Percentiles rank a stretch among this genome's conserved stretches.
These are phyloP conservation scores for Aspergillus panamensis DNA, from an alignment of 495 filamentous ascomycete species.

Conservation along the genomic window DNA sequence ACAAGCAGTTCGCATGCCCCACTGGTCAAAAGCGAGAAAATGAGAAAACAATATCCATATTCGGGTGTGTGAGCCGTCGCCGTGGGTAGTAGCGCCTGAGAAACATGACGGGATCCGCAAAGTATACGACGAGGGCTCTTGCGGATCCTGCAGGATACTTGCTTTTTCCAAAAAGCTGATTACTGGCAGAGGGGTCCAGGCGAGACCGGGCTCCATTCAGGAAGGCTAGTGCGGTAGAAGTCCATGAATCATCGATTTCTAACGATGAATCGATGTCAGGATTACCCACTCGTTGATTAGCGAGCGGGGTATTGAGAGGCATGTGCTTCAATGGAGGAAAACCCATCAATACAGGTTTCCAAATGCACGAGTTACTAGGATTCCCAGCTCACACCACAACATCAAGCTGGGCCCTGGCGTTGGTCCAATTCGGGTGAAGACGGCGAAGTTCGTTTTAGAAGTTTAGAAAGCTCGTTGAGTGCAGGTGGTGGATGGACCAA, in stretches of 20 bases:
- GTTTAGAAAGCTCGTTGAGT: neutral
- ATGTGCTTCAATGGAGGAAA: neutral
- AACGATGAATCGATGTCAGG: neutral
- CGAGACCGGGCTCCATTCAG: slow-evolving; percentile 15
- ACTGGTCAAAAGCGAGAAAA: slow-evolving; percentile 9
- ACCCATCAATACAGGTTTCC: neutral
- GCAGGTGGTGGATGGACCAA: neutral
- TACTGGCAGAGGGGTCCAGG: slow-evolving; percentile 8
- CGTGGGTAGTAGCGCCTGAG: slow-evolving; percentile 4
- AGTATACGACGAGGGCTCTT: slow-evolving; percentile 9
- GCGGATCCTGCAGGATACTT: slow-evolving; percentile 14
- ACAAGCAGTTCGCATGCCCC: slow-evolving; percentile 18
- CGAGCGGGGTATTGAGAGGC: slow-evolving; percentile 8
- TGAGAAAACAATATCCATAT: slow-evolving; percentile 8
- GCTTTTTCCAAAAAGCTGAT: slow-evolving; percentile 17
- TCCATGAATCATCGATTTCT: slow-evolving; percentile 7
- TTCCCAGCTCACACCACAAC: neutral
- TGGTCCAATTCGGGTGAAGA: neutral
- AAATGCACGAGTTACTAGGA: neutral
- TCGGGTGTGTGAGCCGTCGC: slow-evolving; percentile 12
- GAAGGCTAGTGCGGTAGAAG: slow-evolving; percentile 15
- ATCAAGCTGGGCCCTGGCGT: neutral
- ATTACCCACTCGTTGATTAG: slow-evolving; percentile 5
- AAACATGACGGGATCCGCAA: slow-evolving; percentile 11
- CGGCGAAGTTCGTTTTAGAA: neutral